phyloP scores from a whole-genome alignment of 148 eudicot genomes.

The Tetragonia tetragonoides region DNA sequence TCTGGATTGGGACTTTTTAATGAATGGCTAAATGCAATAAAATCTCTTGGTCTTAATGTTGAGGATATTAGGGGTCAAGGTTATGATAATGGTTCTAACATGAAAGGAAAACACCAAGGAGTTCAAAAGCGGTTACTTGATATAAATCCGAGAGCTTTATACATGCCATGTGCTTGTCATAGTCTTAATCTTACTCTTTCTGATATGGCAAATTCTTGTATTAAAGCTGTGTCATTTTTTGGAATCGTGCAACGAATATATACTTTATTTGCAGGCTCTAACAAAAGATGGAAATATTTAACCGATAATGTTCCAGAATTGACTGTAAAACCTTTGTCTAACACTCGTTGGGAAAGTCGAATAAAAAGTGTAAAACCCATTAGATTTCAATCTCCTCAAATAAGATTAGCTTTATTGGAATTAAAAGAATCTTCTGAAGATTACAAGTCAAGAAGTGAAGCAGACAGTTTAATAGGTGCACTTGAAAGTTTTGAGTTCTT shows the following conservation, averaged over 20 bases:
- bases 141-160: no score
- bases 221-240: slow-evolving; percentile 6
- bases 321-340: background rate
- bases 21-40: background rate
- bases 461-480: background rate
- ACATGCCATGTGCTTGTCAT: no score
- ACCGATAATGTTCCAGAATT: background rate
- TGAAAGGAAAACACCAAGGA: no score
- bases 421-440: background rate
- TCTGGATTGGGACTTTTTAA: background rate
- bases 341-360: background rate
- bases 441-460: slow-evolving; percentile 11
- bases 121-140: no score
- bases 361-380: background rate
- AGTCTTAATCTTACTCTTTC: background rate
- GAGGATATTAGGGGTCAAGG: background rate
- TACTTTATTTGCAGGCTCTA: slow-evolving; percentile 1
- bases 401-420: background rate
- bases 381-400: slow-evolving; percentile 9
- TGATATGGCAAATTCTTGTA: slow-evolving; percentile 5
- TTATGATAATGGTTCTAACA: background rate
- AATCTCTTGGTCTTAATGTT: background rate
- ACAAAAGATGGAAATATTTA: slow-evolving; percentile 1
- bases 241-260: background rate
- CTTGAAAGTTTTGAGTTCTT: slow-evolving; percentile 5